Percentiles rank a stretch among this genome's conserved stretches.
phyloP scores from a whole-genome alignment of 2,329 filamentous ascomycete species.

The Diaporthe sp. region DNA sequence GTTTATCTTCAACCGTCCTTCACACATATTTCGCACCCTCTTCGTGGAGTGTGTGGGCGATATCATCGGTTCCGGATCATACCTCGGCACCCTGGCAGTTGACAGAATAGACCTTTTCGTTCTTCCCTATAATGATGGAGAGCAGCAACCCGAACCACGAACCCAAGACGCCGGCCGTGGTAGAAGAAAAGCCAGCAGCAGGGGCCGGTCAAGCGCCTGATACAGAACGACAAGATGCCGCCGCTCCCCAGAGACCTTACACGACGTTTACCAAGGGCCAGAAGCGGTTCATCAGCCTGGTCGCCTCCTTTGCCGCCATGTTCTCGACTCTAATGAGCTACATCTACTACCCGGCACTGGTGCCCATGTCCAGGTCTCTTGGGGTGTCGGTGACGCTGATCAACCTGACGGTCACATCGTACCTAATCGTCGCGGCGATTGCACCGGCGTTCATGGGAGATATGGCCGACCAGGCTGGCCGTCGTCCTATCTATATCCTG shows the following conservation, averaged over 20 bases:
- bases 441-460: constrained; percentile 34
- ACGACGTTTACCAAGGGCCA: not conserved
- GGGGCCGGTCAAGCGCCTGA: not conserved
- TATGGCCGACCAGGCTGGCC: constrained; percentile 41
- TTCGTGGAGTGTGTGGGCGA: too few species aligned
- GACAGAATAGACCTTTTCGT: too few species aligned
- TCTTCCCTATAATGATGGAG: too few species aligned
- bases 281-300: not conserved
- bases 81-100: too few species aligned
- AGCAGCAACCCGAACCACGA: too few species aligned
- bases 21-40: too few species aligned
- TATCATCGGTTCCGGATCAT: too few species aligned
- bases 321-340: constrained; percentile 47
- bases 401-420: constrained; percentile 57
- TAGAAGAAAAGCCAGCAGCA: not conserved
- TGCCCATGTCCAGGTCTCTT: constrained; percentile 43
- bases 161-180: not conserved
- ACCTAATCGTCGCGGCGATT: constrained; percentile 60
- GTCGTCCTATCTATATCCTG: constrained; percentile 27
- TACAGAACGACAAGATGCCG: not conserved
- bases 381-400: constrained; percentile 46
- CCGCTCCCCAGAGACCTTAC: not conserved
- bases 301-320: constrained; percentile 41
- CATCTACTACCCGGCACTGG: constrained; percentile 48
- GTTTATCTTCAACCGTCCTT: too few species aligned